phyloP scores from a whole-genome alignment of 1,284 basidiomycete genomes.

The Cryptococcus jaspeensis region DNA sequence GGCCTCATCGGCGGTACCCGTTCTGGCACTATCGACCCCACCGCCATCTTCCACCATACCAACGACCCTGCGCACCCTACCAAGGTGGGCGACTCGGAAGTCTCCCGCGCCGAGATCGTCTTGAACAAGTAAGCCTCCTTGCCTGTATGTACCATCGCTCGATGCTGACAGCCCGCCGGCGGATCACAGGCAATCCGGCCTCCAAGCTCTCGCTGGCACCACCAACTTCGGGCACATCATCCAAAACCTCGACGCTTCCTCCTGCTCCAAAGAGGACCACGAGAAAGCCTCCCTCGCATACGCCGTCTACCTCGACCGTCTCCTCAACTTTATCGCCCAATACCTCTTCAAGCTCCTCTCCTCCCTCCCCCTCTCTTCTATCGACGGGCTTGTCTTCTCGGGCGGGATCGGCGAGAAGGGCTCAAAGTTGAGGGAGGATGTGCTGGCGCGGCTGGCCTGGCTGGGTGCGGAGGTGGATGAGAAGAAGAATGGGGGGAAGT shows the following conservation, averaged over 20 bases:
- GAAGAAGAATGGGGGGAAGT: constrained; percentile 46
- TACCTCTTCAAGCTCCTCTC: constrained; percentile 68
- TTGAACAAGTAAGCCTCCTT: constrained; percentile 63
- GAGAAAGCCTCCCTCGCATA: constrained; percentile 61
- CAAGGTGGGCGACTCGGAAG: constrained; percentile 57
- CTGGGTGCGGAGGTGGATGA: constrained; percentile 61
- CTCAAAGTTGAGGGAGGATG: constrained; percentile 60
- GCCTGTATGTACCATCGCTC: no score
- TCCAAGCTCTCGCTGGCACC: constrained; percentile 68
- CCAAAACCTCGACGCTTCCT: constrained; percentile 40
- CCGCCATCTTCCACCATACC: constrained; percentile 81
- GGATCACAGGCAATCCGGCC: constrained; percentile 59
- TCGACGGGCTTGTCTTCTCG: constrained; percentile 79
- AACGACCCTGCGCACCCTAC: constrained; percentile 58
- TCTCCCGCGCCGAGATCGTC: constrained; percentile 74
- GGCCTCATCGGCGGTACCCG: constrained; percentile 83
- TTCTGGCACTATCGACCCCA: constrained; percentile 75
- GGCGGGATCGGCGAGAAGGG: constrained; percentile 82
- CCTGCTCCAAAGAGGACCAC: constrained; percentile 37
- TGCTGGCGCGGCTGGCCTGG: constrained; percentile 59
- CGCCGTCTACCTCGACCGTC: constrained; percentile 69
- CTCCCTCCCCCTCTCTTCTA: constrained; percentile 47
- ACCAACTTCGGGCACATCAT: constrained; percentile 69
- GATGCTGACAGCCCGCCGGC: neutral
- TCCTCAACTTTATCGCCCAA: constrained; percentile 67